Conservation (phyloP, 129 eudicot species). For the Ambrosia trifida region DNA sequence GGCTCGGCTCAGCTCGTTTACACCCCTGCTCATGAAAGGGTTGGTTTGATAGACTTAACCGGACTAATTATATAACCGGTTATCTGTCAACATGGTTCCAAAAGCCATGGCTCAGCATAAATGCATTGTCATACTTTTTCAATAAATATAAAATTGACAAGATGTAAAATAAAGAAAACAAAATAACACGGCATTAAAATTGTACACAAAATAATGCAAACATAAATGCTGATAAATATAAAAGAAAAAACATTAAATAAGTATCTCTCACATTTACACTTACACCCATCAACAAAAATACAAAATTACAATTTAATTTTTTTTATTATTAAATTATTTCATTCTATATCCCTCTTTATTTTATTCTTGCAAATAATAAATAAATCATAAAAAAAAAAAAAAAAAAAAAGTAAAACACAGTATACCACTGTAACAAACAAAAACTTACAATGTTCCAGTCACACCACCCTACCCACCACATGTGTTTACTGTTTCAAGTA, state of each 20-base stretch:
- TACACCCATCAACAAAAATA: slow-evolving; percentile 42
- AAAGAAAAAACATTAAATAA: no score
- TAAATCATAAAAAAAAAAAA: slow-evolving; percentile 49
- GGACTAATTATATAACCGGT: no score
- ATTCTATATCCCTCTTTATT: slow-evolving; percentile 38
- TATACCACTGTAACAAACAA: slow-evolving; percentile 43
- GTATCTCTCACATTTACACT: slow-evolving; percentile 53
- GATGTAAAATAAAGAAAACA: not conserved
- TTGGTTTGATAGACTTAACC: no score
- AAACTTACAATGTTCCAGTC: slow-evolving; percentile 45
- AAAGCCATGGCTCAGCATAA: no score
- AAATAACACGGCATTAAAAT: not conserved
- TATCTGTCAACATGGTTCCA: no score
- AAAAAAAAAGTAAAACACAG: slow-evolving; percentile 34
- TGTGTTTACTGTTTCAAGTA: slow-evolving; percentile 30
- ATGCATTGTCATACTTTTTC: no score
- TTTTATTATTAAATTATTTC: slow-evolving; percentile 37
- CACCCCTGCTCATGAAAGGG: no score
- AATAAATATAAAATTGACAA: not conserved
- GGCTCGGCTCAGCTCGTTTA: no score
- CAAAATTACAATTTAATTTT: slow-evolving; percentile 35
- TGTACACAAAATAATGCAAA: not conserved
- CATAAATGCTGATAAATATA: slow-evolving; percentile 7
- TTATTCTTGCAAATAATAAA: slow-evolving; percentile 52
- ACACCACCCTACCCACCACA: slow-evolving; percentile 39